phyloP scores from a whole-genome alignment of 1,284 basidiomycete genomes.

The Boletus holoroseus region DNA sequence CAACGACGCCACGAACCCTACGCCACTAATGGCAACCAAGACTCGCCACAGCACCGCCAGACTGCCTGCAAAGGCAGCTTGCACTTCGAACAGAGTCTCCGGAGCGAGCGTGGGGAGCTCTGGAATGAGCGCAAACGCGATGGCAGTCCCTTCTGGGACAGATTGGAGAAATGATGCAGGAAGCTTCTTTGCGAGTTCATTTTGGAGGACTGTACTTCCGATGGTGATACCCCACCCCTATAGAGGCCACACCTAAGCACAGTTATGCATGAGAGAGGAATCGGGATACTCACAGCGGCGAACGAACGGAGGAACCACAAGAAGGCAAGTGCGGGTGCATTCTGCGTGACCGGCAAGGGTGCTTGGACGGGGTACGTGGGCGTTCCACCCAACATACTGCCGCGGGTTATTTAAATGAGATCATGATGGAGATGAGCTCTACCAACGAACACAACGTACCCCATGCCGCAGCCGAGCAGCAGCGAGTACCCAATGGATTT shows the following conservation, averaged over 20 bases:
- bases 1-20: constrained; percentile 6
- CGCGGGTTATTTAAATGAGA: not conserved
- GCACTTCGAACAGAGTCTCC: not conserved
- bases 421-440: not conserved
- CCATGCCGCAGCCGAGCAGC: constrained; percentile 7
- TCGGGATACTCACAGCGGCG: constrained; percentile 2
- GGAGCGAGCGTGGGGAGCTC: not conserved
- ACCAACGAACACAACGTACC: not conserved
- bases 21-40: not conserved
- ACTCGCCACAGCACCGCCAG: constrained; percentile 10
- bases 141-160: constrained; percentile 8
- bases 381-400: constrained; percentile 1
- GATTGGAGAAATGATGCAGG: constrained; percentile 19
- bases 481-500: not conserved
- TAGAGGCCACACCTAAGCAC: not conserved
- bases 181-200: constrained; percentile 24
- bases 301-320: constrained; percentile 34
- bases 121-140: constrained; percentile 12
- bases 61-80: constrained; percentile 11
- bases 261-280: too few relatives aligned
- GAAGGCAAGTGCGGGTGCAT: constrained; percentile 33
- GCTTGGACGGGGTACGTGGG: constrained; percentile 31
- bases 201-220: constrained; percentile 32
- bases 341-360: constrained; percentile 31
- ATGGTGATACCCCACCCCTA: constrained; percentile 34